phyloP scores from a whole-genome alignment of 1,139 yeast species.

The Taphrina wiesneri region DNA sequence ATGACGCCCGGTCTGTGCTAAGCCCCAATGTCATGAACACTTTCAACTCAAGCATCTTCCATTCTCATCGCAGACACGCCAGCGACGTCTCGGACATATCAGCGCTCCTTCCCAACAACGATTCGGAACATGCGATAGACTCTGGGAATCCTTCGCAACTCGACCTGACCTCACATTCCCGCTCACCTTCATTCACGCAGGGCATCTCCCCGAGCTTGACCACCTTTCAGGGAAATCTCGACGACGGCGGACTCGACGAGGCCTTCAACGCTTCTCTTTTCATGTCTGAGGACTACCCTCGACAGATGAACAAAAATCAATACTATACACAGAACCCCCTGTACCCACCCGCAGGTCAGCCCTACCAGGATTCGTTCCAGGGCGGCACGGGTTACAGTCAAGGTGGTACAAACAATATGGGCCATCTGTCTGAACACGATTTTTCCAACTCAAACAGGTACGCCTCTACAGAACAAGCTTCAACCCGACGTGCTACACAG shows the following conservation, averaged over 20 bases:
- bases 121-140: constrained; percentile 5
- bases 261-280: constrained; percentile 14
- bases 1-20: constrained; percentile 9
- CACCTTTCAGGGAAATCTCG: background rate
- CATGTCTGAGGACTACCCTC: constrained; percentile 3
- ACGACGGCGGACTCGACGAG: constrained; percentile 16
- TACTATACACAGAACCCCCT: background rate
- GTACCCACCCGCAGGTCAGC: background rate
- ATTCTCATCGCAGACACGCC: constrained; percentile 9
- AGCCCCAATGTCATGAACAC: constrained; percentile 15
- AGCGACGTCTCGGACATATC: constrained; percentile 16
- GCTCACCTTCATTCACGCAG: background rate
- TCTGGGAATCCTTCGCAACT: background rate
- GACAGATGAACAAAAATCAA: background rate
- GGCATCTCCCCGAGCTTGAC: constrained; percentile 5
- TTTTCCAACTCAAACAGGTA: background rate
- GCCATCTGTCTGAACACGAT: background rate
- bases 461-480: background rate
- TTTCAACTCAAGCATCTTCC: constrained; percentile 2
- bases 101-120: background rate
- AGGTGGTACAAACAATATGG: background rate
- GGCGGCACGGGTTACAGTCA: background rate
- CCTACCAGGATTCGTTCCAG: background rate
- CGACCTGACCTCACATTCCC: background rate
- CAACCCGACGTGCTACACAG: background rate